Conservation (phyloP, 179 eudicot genomes). For the Spinacia oleracea region DNA sequence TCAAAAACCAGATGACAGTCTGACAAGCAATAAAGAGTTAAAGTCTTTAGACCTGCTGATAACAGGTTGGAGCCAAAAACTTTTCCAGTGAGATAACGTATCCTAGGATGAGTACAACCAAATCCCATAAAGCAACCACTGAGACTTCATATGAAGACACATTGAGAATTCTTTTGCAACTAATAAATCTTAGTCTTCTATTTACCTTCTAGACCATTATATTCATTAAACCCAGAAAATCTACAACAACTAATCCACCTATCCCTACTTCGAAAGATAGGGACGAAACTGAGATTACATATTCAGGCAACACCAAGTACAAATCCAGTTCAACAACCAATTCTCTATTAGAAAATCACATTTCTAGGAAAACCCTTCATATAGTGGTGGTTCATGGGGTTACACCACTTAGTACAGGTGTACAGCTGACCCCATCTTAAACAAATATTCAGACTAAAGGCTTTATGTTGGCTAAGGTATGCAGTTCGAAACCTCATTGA, state of each 20-base stretch:
- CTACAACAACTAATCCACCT: background rate
- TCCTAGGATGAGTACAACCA: background rate
- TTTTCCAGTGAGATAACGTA: background rate
- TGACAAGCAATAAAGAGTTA: background rate
- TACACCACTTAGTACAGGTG: no score
- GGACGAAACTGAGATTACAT: background rate
- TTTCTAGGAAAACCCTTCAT: no score
- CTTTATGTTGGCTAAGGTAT: no score
- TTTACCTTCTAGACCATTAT: background rate
- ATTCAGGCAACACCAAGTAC: background rate
- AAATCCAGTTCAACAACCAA: no score
- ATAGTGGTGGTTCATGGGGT: no score
- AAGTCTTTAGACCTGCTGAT: background rate
- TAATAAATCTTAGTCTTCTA: background rate
- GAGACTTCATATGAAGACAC: background rate
- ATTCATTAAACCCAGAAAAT: background rate
- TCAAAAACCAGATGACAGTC: background rate
- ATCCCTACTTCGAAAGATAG: background rate
- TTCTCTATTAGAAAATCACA: no score
- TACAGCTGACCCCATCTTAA: no score
- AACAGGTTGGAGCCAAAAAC: background rate
- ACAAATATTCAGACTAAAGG: no score
- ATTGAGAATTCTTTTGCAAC: background rate
- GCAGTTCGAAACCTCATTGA: no score
- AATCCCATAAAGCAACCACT: background rate